Evolutionary conservation across 805 yeast genomes (phyloP), one percentile per base, ranked within the genome.

Genomic region (Saturnispora serradocipensis): DNA sequence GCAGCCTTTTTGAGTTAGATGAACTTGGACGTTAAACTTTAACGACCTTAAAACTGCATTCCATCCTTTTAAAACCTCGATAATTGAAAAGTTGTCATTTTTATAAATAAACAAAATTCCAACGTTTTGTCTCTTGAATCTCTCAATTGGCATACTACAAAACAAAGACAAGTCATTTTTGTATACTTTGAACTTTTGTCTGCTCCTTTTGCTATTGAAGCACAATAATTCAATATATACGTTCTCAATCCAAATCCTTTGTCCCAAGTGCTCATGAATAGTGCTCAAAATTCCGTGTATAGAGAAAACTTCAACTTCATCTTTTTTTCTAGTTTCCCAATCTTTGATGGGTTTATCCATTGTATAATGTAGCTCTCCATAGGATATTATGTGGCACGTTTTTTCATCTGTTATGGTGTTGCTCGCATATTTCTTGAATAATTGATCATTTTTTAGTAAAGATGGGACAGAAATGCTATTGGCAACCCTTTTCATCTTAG

Each of bases 241-340:
- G 34, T 49, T 43, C 18, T 49, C 51, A 10, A 49, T 27, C 51
- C 51, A 49, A 8, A 49, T 22, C 5, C 35, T 35, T 49, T 49
- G 20, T 24, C 35, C 43, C 34, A 43, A 25, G 35, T 49, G 51
- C 51, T 49, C 51, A 49, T 42, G 46, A 35, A 34, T n/a, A 24
- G 27, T 28, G 25, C 20, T 9, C 7, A 43, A 24, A 32, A 49
- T n/a, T 11, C n/a, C 10, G 10, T 42, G 18, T 32, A 27, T 25
- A 15, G 22, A 36, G 11, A 13, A n/a, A n/a, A 24, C n/a, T 11
- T n/a, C 11, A 20, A 13, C n/a, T 11, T 11, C 30, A 7, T 24
- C 4, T 8, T 43, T 34, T 11, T 27, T 13, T 35, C 43, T 46
- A 20, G 47, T 18, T 24, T 15, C 27, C 51, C 51, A 49, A 6